Conservation (phyloP, 1,284 basidiomycete genomes). For the Blastosporella zonata region DNA sequence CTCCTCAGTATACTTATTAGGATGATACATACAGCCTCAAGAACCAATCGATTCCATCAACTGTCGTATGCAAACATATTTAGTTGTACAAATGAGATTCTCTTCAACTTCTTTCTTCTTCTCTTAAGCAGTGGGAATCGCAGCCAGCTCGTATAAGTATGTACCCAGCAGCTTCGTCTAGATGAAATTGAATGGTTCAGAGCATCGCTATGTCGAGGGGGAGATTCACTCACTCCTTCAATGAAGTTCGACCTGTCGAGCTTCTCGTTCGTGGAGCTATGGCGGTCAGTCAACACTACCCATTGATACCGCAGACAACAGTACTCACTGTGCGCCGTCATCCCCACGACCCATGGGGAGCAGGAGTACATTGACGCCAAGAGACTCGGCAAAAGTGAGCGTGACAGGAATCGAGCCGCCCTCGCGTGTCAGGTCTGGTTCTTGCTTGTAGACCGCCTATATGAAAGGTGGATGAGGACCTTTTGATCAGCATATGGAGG, state of each 20-base stretch:
- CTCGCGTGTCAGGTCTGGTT: slow-evolving; percentile 89
- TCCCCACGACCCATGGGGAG: slow-evolving; percentile 93
- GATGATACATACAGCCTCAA: too few species aligned
- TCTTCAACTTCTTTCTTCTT: too few species aligned
- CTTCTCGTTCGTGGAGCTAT: slow-evolving; percentile 93
- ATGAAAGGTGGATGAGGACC: slow-evolving; percentile 9
- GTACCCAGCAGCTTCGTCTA: slow-evolving; percentile 78
- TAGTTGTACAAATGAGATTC: too few species aligned
- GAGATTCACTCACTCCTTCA: slow-evolving; percentile 64
- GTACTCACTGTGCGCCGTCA: slow-evolving; percentile 85
- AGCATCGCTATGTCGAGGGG: background rate
- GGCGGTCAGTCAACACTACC: background rate
- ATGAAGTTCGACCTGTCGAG: slow-evolving; percentile 93
- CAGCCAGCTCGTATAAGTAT: slow-evolving; percentile 80
- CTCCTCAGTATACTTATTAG: too few species aligned
- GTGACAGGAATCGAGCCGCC: slow-evolving; percentile 97
- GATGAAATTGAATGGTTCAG: slow-evolving; percentile 8
- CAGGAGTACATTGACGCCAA: slow-evolving; percentile 80
- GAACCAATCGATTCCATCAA: too few species aligned
- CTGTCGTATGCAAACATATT: too few species aligned
- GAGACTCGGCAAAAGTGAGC: slow-evolving; percentile 89
- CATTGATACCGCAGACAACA: background rate
- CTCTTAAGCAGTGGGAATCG: slow-evolving; percentile 14
- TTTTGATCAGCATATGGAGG: background rate
- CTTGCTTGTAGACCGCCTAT: slow-evolving; percentile 77